A percentile compares a stretch with the other conserved stretches of the same genome.
These are phyloP conservation scores for Backusella mclennaniae DNA, from an alignment of 192 early-diverging fungal genomes.

Conservation along the genomic window DNA sequence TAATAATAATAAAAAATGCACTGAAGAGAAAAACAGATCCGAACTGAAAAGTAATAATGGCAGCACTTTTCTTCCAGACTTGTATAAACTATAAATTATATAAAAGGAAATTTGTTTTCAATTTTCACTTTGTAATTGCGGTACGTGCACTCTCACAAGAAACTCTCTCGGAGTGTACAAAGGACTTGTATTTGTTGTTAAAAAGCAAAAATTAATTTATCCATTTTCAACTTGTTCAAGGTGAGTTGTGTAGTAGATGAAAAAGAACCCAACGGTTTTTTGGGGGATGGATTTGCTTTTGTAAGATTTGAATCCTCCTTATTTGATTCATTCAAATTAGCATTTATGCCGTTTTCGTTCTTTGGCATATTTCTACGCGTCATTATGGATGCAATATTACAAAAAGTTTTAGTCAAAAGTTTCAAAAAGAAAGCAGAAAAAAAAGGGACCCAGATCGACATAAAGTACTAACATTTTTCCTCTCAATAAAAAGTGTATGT, in stretches of 20 bases:
- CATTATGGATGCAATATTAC: background rate
- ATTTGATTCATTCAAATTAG: background rate
- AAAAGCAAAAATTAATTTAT: background rate
- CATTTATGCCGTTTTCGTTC: background rate
- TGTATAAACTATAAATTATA: background rate
- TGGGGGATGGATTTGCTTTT: background rate
- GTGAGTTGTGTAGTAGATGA: slow-evolving; percentile 30
- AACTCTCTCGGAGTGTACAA: slow-evolving; percentile 1
- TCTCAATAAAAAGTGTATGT: background rate
- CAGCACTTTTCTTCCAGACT: background rate
- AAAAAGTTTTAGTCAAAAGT: background rate
- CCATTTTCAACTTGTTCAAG: slow-evolving; percentile 60
- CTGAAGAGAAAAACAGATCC: background rate
- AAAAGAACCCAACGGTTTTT: background rate
- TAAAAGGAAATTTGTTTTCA: slow-evolving; percentile 5
- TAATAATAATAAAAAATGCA: background rate
- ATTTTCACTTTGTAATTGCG: background rate
- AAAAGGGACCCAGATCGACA: background rate
- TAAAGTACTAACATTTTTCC: background rate
- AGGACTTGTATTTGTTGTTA: background rate
- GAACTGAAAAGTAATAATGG: background rate
- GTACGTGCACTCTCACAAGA: slow-evolving; percentile 1
- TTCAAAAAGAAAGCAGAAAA: background rate
- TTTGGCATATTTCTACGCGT: background rate
- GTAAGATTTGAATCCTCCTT: background rate